Base-by-base conservation (phyloP, 2,329 filamentous ascomycete genomes). In the Sclerotinia glacialis region DNA sequence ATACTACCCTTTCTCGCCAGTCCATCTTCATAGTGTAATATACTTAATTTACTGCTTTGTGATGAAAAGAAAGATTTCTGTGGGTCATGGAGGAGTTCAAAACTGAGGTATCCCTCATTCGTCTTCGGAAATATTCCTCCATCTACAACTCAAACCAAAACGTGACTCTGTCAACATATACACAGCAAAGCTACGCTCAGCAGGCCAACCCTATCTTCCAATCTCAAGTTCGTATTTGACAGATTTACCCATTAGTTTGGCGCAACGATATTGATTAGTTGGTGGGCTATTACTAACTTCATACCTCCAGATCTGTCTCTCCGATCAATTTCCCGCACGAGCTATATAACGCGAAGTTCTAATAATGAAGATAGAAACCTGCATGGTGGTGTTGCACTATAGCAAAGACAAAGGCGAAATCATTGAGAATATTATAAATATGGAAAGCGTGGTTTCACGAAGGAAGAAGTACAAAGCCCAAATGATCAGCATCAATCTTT, bases 251-350 rank as follows among this genome's bases (percentile, higher is more conserved):
- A 5, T 40, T 18, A 37, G 28, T 8, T 49, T 21, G 0, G 7
- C 5, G 26, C 6, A 26, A 2, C 2, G 12, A 11, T 1, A 16
- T 2, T 7, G 14, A 1, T 2, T 3, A 5, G 5, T 2, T 8
- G 1, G 37, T 1, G n/a, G 16, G 2, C 18, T 2, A 26, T 26
- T 26, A 11, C n/a, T 49, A 11, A 61, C 14, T 26, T 37, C 0
- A 12, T 18, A 11, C 7, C 9, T 12, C 5, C 12, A 61, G 58
- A 21, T 40, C 8, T 8, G 12, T 11, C 12, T 21, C 31, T 47
- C 8, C 9, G 6, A 0, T 5, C 7, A 3, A 26, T 0, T 26
- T 37, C 2, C n/a, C 4, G 23, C 2, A 18, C 21, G 2, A 49
- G n/a, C 5, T 5, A 14, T 8, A 12, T 6, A 26, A 8, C 11